These are phyloP conservation scores for Cryptococcus wingfieldii DNA, from an alignment of 1,284 basidiomycete species.

Conservation along the genomic window DNA sequence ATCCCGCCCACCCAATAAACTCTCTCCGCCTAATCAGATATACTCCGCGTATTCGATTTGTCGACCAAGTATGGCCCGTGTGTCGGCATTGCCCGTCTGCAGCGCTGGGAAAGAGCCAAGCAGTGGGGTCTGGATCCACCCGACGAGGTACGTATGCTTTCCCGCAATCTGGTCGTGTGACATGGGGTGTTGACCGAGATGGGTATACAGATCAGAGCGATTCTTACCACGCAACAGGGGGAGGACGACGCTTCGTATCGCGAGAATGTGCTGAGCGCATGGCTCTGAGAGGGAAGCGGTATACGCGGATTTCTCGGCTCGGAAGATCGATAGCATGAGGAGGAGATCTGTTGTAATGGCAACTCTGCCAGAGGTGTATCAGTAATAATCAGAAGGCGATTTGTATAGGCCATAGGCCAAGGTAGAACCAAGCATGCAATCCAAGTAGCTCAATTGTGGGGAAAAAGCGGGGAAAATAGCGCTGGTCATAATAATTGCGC, in stretches of 20 bases:
- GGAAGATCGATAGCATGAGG: too few relatives aligned
- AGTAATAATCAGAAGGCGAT: too few relatives aligned
- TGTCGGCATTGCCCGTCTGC: constrained; percentile 72
- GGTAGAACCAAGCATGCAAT: too few relatives aligned
- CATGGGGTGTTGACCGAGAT: background rate
- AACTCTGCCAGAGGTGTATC: too few relatives aligned
- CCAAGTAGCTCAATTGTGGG: too few relatives aligned
- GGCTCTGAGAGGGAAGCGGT: constrained; percentile 21
- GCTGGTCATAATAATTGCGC: too few relatives aligned
- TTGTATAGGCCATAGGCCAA: too few relatives aligned
- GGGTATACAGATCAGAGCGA: constrained; percentile 64
- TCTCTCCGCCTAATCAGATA: constrained; percentile 52
- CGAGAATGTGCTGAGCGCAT: constrained; percentile 54
- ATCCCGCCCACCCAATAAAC: constrained; percentile 2
- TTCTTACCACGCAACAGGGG: constrained; percentile 61
- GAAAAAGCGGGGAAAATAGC: too few relatives aligned
- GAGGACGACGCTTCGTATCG: constrained; percentile 51
- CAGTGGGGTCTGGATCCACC: constrained; percentile 79
- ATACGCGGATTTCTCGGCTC: background rate
- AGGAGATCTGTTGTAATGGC: too few relatives aligned
- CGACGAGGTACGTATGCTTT: constrained; percentile 56
- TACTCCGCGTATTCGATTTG: constrained; percentile 76
- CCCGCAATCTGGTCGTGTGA: background rate
- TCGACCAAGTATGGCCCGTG: constrained; percentile 81
- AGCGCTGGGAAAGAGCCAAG: constrained; percentile 83